Conservation (phyloP, 1,139 yeast species). For the Suhomyces bribrorum region DNA sequence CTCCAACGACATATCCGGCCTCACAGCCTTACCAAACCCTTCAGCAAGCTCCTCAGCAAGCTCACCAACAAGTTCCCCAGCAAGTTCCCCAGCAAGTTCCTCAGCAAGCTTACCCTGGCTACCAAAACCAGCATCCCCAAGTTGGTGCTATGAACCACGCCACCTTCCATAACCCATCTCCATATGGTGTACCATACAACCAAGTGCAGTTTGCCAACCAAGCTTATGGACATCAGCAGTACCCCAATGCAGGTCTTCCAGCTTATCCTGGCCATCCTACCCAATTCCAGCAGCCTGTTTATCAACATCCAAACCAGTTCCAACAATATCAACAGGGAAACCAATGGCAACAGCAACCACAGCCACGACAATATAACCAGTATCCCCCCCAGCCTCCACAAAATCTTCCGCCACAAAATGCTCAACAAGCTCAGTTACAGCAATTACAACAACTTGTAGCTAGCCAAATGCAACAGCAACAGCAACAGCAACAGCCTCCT, state of each 20-base stretch:
- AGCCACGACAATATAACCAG: constrained; percentile 4
- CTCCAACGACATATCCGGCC: constrained; percentile 13
- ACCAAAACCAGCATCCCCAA: constrained; percentile 1
- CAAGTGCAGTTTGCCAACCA: constrained; percentile 13
- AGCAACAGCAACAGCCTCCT: constrained; percentile 11
- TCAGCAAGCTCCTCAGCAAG: constrained; percentile 8
- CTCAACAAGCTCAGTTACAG: constrained; percentile 22
- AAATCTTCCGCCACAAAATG: constrained; percentile 3
- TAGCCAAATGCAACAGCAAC: constrained; percentile 23
- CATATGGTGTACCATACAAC: constrained; percentile 20
- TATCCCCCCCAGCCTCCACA: constrained; percentile 24
- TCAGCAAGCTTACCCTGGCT: constrained; percentile 1
- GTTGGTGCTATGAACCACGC: constrained; percentile 1
- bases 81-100: constrained; percentile 2
- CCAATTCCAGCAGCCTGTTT: no score
- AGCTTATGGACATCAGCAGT: constrained; percentile 8
- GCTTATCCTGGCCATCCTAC: constrained; percentile 7
- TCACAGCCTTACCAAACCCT: constrained; percentile 15
- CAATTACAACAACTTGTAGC: constrained; percentile 33
- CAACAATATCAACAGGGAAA: constrained; percentile 8
- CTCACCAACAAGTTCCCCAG: constrained; percentile 12
- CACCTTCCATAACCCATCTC: constrained; percentile 9
- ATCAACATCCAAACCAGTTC: constrained; percentile 4
- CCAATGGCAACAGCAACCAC: constrained; percentile 6
- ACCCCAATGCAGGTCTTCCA: constrained; percentile 5